These are phyloP conservation scores for Pisolithus thermaeus DNA, from an alignment of 1,284 basidiomycete species.

Conservation along the genomic window DNA sequence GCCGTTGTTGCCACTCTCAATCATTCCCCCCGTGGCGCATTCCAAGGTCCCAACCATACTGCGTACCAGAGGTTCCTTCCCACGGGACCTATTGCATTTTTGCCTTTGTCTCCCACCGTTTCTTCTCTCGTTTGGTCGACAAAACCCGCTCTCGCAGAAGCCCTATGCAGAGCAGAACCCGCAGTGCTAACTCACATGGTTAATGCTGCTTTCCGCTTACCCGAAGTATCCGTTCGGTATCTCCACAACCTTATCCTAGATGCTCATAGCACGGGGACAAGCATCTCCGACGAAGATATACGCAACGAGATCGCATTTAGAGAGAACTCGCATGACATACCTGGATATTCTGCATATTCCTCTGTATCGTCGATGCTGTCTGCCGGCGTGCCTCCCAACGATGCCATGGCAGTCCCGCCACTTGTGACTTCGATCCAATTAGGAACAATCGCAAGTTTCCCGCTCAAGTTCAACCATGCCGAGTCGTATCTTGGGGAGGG, in stretches of 20 bases:
- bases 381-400: slow-evolving; percentile 55
- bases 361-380: slow-evolving; percentile 33
- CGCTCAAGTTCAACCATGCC: slow-evolving; percentile 83
- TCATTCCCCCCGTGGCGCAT: slow-evolving; percentile 56
- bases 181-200: slow-evolving; percentile 70
- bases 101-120: slow-evolving; percentile 72
- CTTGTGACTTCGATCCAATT: slow-evolving; percentile 67
- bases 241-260: slow-evolving; percentile 63
- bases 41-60: slow-evolving; percentile 64
- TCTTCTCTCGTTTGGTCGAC: slow-evolving; percentile 98
- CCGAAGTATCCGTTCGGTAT: slow-evolving; percentile 67
- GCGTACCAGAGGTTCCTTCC: slow-evolving; percentile 96
- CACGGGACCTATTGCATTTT: slow-evolving; percentile 92
- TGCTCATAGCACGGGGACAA: slow-evolving; percentile 36
- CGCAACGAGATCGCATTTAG: slow-evolving; percentile 60
- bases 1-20: slow-evolving; percentile 88
- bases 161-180: slow-evolving; percentile 65
- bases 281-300: slow-evolving; percentile 43
- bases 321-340: slow-evolving; percentile 61
- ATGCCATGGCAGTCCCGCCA: slow-evolving; percentile 68
- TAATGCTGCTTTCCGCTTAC: slow-evolving; percentile 89
- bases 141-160: slow-evolving; percentile 68
- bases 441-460: slow-evolving; percentile 86
- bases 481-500: slow-evolving; percentile 82
- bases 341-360: slow-evolving; percentile 56